phyloP scores from a whole-genome alignment of 1,284 basidiomycete genomes.

The Gastroboletus turbinatus region DNA sequence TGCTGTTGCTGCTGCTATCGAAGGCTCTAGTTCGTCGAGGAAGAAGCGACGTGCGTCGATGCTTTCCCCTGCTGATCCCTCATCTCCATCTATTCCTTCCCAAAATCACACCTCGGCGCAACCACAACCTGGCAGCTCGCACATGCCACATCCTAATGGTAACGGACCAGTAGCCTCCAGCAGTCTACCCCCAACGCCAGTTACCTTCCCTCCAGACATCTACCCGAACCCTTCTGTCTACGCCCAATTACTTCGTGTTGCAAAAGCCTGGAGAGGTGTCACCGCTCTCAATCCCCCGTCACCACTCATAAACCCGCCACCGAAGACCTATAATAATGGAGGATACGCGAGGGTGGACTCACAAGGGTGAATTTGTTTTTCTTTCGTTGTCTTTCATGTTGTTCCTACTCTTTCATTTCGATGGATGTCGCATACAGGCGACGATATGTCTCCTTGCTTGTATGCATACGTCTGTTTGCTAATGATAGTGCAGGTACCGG shows the following conservation, averaged over 20 bases:
- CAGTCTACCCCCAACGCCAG: slow-evolving; percentile 17
- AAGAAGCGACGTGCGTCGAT: slow-evolving; percentile 44
- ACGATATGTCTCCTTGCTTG: slow-evolving; percentile 7
- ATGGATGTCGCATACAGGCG: slow-evolving; percentile 15
- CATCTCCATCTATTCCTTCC: slow-evolving; percentile 18
- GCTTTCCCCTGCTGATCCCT: slow-evolving; percentile 29
- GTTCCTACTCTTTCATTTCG: neutral
- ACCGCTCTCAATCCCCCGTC: slow-evolving; percentile 51
- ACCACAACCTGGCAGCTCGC: slow-evolving; percentile 15
- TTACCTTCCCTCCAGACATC: slow-evolving; percentile 41
- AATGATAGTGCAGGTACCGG: slow-evolving; percentile 25
- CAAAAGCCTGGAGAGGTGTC: slow-evolving; percentile 66
- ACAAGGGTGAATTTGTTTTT: slow-evolving; percentile 30
- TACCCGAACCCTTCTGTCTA: slow-evolving; percentile 47
- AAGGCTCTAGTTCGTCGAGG: slow-evolving; percentile 36
- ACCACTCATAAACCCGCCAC: slow-evolving; percentile 20
- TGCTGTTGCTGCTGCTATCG: slow-evolving; percentile 38
- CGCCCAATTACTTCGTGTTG: slow-evolving; percentile 55
- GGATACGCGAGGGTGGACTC: slow-evolving; percentile 26
- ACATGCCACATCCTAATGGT: slow-evolving; percentile 20
- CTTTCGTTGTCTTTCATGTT: neutral
- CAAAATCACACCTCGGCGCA: slow-evolving; percentile 16
- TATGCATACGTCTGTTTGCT: slow-evolving; percentile 22
- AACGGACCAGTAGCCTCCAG: slow-evolving; percentile 26
- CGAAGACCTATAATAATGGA: slow-evolving; percentile 23